Conservation (phyloP, 139 green algal species). For the Coccomyxa sp. region DNA sequence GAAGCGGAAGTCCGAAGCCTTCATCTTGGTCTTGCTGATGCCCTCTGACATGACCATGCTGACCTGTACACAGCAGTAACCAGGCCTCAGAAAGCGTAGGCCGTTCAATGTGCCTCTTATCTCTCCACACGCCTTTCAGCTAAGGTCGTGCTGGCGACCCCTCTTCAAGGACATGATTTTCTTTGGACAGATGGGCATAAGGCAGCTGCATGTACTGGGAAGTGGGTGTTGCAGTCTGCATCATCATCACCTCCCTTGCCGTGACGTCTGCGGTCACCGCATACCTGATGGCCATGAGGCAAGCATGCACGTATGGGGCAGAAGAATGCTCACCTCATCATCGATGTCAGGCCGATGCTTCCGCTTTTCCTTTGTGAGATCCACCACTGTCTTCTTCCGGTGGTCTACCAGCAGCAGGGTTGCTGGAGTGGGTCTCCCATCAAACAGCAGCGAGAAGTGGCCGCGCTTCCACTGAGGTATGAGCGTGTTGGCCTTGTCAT, state of each 20-base stretch:
- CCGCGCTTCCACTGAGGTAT: conserved; percentile 75
- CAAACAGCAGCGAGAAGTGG: conserved; percentile 72
- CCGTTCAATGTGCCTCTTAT: no score
- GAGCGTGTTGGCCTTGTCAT: conserved; percentile 34
- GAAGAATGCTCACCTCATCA: conserved; percentile 21
- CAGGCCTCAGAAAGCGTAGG: neutral
- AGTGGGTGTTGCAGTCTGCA: no score
- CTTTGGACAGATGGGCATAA: no score
- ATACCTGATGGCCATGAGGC: neutral
- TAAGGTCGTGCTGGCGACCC: no score
- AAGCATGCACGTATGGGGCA: neutral
- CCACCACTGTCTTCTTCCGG: conserved; percentile 42
- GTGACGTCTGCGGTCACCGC: neutral
- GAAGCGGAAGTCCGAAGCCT: conserved; percentile 36
- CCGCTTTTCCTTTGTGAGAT: conserved; percentile 50
- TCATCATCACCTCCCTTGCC: no score
- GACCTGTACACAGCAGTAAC: conserved; percentile 15
- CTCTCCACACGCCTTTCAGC: neutral
- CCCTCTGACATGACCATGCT: conserved; percentile 25
- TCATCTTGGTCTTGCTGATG: conserved; percentile 33
- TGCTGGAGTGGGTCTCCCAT: conserved; percentile 29
- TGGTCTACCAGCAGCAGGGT: conserved; percentile 56
- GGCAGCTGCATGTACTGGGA: no score
- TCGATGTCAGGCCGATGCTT: conserved; percentile 27
- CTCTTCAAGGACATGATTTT: no score